Evolutionary conservation across 257 asterid genomes (phyloP), one percentile per base, ranked within the genome.

Genomic region (Thymus quinquecostatus): DNA sequence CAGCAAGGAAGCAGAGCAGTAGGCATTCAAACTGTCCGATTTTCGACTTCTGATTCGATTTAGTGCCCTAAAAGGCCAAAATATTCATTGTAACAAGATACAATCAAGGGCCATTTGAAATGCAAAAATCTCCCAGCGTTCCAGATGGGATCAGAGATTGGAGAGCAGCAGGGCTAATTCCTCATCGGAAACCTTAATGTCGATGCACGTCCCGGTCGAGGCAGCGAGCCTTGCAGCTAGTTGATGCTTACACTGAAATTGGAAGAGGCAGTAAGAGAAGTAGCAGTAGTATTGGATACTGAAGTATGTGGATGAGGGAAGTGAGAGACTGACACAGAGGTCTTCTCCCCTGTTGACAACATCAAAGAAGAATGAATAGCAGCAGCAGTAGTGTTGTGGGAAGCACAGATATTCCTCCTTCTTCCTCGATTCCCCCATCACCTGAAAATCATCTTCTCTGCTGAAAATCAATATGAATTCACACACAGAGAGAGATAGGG

Each of bases 361-460:
- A 83, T 95, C 98, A 70, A 86, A 95, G 78, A 95, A 92, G 91
- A 95, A 92, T 34, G 99, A 92, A 77, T 88, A 92, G 70, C 97
- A 95, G 66, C 86, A 84, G 73, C 98, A 95, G 60, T 83, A 95
- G 76, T 89, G 91, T 59, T 84, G 82, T 1, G 94, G 89, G 72
- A 89, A 95, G 84, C 99, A 91, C 66, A 92, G 63, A 70, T 95
- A 87, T 68, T 87, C 92, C 77, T 95, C 98, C 77, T 92, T 89
- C 79, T 80, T 92, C 82, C 87, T 67, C 2, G 98, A 92, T 75
- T 95, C 99, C 63, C 97, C 97, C 40, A 86, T 81, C 32, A 94
- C 95, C 97, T 91, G 62, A 64, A 64, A 5, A 36, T 36, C 40
- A 2, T 0, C 21, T 21, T 7, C 6, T 38, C 41, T 4, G 6